Evolutionary conservation across 495 filamentous ascomycete species (phyloP), one percentile per base, ranked within the genome.

Genomic region (Neurospora sp.): DNA sequence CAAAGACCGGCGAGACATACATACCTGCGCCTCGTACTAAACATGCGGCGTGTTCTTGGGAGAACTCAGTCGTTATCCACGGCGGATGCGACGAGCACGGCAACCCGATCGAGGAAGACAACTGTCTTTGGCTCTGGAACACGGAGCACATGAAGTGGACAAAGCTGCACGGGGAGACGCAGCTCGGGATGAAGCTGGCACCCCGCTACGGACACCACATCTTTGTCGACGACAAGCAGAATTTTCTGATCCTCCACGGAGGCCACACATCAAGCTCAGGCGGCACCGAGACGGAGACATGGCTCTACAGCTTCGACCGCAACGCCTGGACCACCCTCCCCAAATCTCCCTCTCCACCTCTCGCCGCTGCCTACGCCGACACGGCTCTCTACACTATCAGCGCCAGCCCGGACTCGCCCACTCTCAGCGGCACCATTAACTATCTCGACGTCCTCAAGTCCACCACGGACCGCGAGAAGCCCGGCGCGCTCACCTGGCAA

Each of bases 41-140:
- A 31, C 86, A 88, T 78, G 79, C 81, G 4, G 84, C 85, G 9
- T 83, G 82, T 70, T 78, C 78, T 0, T 71, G 82, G 12, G 80
- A 79, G 22, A 77, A 76, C 9, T 76, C 72, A 53, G 73, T 88
- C 8, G 79, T 83, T 53, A 74, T 88, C 5, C 84, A 85, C 70
- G 86, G 87, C 37, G 85, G 87, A 1, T 74, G 76, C 1, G 84
- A 81, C 27, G 75, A 75, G 20, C 45, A 75, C 3, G 82, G 79
- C 2, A 70, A 77, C 1, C 42, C 81, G 4, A 75, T 87, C 18
- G 80, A 84, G 37, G 85, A 87, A 69, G 80, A 76, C 27, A 79
- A 78, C 12, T 79, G 73, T 35, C 75, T 89, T 18, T 88, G 87
- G 86, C 72, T 84, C 2, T 89, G 83, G 72, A 78, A 86, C 72